These are phyloP conservation scores for Tetrahymena elliotti DNA, from an alignment of 73 alveolate species.

Conservation along the genomic window DNA sequence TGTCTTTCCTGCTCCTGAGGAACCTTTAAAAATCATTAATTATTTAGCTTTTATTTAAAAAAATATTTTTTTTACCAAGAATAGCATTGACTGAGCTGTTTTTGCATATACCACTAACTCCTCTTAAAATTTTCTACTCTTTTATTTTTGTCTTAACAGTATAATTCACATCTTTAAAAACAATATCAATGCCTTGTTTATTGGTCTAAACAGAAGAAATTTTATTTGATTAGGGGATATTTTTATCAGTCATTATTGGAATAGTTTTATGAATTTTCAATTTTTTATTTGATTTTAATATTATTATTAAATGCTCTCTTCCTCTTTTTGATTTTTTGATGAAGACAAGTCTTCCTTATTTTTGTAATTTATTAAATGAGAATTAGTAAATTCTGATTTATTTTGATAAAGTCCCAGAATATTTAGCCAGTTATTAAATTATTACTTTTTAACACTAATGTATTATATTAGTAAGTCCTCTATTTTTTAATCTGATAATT, in stretches of 20 bases:
- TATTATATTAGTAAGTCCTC: too few species aligned
- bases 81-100: neutral
- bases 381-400: neutral
- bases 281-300: too few species aligned
- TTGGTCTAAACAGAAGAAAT: neutral
- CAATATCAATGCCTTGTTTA: neutral
- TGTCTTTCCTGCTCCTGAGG: slow-evolving; percentile 7
- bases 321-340: neutral
- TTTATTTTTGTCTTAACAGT: neutral
- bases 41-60: neutral
- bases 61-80: neutral
- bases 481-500: too few species aligned
- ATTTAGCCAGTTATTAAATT: too few species aligned
- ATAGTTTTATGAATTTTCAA: too few species aligned
- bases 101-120: neutral
- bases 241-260: neutral
- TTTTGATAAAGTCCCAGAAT: neutral
- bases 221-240: neutral
- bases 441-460: too few species aligned
- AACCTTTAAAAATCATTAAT: neutral
- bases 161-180: neutral
- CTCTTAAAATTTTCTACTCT: neutral
- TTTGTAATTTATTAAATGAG: neutral
- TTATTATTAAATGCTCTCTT: too few species aligned
- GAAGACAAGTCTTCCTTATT: too few species aligned